Evolutionary conservation across 2,329 filamentous ascomycete species (phyloP).

Genomic region (Pezicula rhizophila): DNA sequence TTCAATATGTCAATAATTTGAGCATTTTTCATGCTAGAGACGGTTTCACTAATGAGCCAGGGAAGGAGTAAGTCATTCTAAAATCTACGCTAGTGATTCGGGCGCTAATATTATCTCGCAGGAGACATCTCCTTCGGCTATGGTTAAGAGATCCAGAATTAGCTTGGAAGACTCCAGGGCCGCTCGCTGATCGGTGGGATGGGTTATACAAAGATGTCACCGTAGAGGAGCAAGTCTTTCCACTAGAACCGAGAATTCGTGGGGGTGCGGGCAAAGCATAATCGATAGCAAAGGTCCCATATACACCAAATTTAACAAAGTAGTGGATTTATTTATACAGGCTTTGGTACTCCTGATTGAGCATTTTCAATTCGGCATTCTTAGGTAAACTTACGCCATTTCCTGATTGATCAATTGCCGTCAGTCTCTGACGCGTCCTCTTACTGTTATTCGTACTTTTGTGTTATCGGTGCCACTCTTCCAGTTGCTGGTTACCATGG

Average conservation of each 20-base stretch:
- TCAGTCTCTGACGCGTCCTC: not conserved
- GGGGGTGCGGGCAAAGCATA: slow-evolving; percentile 3
- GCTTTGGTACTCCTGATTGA: no score
- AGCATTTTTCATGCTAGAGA: slow-evolving; percentile 40
- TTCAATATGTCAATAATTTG: slow-evolving; percentile 42
- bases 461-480: no score
- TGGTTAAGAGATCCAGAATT: slow-evolving; percentile 38
- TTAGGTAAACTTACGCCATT: no score
- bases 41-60: slow-evolving; percentile 31
- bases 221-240: slow-evolving; percentile 47
- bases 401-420: no score
- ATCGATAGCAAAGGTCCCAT: not conserved
- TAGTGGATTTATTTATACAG: not conserved
- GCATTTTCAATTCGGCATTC: no score
- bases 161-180: slow-evolving; percentile 34
- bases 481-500: no score
- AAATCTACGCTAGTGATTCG: no score
- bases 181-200: slow-evolving; percentile 39
- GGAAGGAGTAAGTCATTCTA: slow-evolving; percentile 24
- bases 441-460: no score
- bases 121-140: slow-evolving; percentile 37
- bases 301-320: not conserved
- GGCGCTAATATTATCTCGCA: slow-evolving; percentile 5
- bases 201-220: slow-evolving; percentile 45
- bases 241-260: slow-evolving; percentile 46